These are phyloP conservation scores for Dichotomopilus funicola DNA, from an alignment of 2,329 filamentous ascomycete species.

Conservation along the genomic window DNA sequence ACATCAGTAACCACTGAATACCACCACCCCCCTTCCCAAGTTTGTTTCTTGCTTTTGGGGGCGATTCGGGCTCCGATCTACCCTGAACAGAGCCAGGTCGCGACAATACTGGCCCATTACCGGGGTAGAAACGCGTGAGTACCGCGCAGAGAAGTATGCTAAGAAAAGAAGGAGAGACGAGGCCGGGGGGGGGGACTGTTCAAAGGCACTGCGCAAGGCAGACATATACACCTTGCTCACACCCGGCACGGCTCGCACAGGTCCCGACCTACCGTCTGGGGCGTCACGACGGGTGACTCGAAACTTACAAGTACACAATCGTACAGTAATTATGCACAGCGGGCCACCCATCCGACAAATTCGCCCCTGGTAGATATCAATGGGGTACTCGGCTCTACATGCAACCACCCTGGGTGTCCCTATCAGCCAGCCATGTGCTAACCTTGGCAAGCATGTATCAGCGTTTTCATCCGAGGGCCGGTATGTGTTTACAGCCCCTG, in stretches of 20 bases:
- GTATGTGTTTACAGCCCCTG: too few relatives aligned
- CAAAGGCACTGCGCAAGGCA: neutral
- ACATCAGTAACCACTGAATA: too few relatives aligned
- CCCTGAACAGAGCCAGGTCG: slow-evolving; percentile 11
- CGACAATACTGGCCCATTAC: slow-evolving; percentile 15
- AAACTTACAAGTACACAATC: neutral
- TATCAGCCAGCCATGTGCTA: too few relatives aligned
- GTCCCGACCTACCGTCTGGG: slow-evolving; percentile 14
- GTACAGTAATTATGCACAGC: slow-evolving; percentile 1
- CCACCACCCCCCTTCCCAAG: too few relatives aligned
- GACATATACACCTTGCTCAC: neutral
- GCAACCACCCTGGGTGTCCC: slow-evolving; percentile 10
- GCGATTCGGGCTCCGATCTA: slow-evolving; percentile 3
- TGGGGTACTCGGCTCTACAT: slow-evolving; percentile 14
- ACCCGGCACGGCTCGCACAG: slow-evolving; percentile 8
- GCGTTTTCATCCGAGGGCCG: too few relatives aligned
- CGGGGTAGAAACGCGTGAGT: slow-evolving; percentile 8
- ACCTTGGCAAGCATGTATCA: too few relatives aligned
- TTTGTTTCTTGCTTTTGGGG: too few relatives aligned
- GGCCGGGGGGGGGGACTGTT: slow-evolving; percentile 3
- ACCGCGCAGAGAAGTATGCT: slow-evolving; percentile 15
- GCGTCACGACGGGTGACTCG: neutral
- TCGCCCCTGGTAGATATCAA: slow-evolving; percentile 12
- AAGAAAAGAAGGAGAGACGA: slow-evolving; percentile 2
- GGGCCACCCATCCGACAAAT: neutral